Base-by-base conservation (phyloP, 1,284 basidiomycete species). In the Pseudozyma sp. region DNA sequence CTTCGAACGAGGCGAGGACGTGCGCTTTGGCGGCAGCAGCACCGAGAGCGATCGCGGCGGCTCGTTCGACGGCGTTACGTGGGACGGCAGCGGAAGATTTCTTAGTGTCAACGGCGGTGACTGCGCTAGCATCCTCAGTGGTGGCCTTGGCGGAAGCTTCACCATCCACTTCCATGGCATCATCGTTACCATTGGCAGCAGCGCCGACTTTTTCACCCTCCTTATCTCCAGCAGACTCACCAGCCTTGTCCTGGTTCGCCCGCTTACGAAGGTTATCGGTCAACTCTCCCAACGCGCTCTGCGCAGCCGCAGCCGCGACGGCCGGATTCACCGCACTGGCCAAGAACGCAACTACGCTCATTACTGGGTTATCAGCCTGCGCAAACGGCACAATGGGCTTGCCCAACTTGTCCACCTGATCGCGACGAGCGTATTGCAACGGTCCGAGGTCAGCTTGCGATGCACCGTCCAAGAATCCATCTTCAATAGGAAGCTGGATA, bases 341-440 rank as follows among this genome's bases (percentile, higher is more conserved):
- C 50, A 99, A 88, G 87, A 98, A 98, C 1, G 96, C 93, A 13
- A 99, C 95, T 25, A 99, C 95, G 85, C 93, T 95, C 94, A 99
- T 95, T 38, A 99, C 94, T 0, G 96, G 96, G 85, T 99, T 99
- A 83, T 98, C 97, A 1, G 93, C 91, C 82, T 95, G 92, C 74
- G 95, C 92, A 83, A 98, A 97, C 0, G 96, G 96, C 25, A 84
- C 70, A 19, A 78, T 75, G 5, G 80, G 59, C 53, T 72, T 76
- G 39, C 72, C 78, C 9, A 59, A 49, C 62, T 71, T 75, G 64
- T 70, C 68, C 13, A 63, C 64, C 60, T 60, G 49, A 43, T 84
- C 83, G 18, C 78, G 71, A 18, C 77, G 68, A 11, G 79, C 74
- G 72, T 92, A 95, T 75, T 92, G 88, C 60, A 97, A 86, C 0